Base-by-base conservation (phyloP, 306 rosid species). In the Begonia loranthoides region DNA sequence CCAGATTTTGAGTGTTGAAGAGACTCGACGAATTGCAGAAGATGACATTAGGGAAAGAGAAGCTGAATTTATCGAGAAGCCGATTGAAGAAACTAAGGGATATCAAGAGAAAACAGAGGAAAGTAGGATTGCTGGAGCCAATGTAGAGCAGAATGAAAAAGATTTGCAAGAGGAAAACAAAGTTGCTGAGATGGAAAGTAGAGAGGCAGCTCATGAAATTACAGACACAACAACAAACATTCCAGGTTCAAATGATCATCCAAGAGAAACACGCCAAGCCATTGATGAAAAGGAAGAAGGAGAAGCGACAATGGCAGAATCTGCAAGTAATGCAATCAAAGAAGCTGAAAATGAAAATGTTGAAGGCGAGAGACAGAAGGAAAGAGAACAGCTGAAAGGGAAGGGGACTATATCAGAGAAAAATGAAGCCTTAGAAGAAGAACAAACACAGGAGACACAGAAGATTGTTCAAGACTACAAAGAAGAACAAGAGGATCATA, bases 371-470 rank as follows among this genome's bases (percentile, higher is more conserved):
- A 11, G 9, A 0, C 19, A 36, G 14, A 54, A 61, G 51, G 69
- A 36, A 49, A 13, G 17, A 41, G 51, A 44, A 1, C n/a, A n/a
- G n/a, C n/a, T n/a, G n/a, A n/a, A 11, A 50, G 68, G 53, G 28
- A 61, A 64, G 62, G 59, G 57, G 63, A 33, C 41, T 5, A 47
- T 28, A 21, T 33, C 48, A 58, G 66, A 43, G 22, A 19, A 19
- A 19, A 19, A 19, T 19, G 22, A 19, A 19, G 22, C 22, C 22
- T 19, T 19, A 19, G 36, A 28, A 19, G 36, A 28, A 28, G 36
- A 28, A 28, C 36, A 28, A 28, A 3, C 8, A 28, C 8, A 28
- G 36, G 9, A 28, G 36, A 28, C 36, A 3, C 9, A 28, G 36
- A 28, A 3, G 5, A 28, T 28, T 28, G 36, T 28, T 7, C 22